Conservation (phyloP, 169 alveolate species). For the Cryptosporidium tyzzeri region DNA sequence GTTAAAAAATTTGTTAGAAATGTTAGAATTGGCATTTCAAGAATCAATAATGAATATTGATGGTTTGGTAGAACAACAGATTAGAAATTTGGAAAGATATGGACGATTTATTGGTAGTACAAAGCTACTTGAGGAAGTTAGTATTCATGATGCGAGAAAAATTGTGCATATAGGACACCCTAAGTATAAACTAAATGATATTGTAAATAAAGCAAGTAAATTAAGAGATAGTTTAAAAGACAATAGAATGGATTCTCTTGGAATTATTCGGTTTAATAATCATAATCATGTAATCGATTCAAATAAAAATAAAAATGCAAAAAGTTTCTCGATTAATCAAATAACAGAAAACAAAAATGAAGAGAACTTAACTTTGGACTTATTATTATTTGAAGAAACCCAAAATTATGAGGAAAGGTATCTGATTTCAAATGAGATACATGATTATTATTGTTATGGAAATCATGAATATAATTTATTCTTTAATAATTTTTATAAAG, state of each 20-base stretch:
- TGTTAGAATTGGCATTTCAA: constrained; percentile 9
- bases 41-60: constrained; percentile 35
- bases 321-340: background rate
- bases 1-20: background rate
- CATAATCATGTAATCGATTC: too few relatives aligned
- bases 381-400: background rate
- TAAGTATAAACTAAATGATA: background rate
- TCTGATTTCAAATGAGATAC: background rate
- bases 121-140: background rate
- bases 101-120: background rate
- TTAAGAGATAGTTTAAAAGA: background rate
- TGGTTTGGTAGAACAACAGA: background rate
- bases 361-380: background rate
- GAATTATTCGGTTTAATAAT: too few relatives aligned
- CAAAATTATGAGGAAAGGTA: constrained; percentile 6
- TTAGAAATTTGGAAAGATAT: constrained; percentile 6
- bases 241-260: background rate
- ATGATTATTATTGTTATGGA: background rate
- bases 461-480: background rate
- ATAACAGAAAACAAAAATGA: background rate
- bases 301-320: too few relatives aligned
- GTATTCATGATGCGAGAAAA: background rate
- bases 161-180: constrained; percentile 7
- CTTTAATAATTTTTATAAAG: background rate
- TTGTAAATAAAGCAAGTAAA: background rate